These are phyloP conservation scores for Mycena epipterygia DNA, from an alignment of 768 basidiomycete genomes.

Conservation along the genomic window DNA sequence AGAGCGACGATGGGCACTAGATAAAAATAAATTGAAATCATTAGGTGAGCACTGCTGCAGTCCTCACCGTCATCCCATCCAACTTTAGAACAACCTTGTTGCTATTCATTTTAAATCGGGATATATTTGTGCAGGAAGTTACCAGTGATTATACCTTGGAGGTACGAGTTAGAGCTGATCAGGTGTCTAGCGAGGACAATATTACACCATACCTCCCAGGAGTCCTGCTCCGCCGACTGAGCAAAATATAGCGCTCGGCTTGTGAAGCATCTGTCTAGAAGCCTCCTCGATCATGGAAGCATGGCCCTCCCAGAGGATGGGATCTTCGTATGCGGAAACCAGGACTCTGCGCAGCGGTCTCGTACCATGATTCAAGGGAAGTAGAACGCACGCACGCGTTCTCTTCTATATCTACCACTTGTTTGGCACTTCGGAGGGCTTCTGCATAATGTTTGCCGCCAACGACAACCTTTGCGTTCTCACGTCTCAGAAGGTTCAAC, in stretches of 20 bases:
- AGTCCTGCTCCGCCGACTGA: slow-evolving; percentile 84
- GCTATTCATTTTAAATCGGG: background rate
- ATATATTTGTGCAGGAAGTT: background rate
- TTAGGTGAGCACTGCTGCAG: background rate
- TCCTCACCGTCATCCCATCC: slow-evolving; percentile 69
- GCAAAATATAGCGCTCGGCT: slow-evolving; percentile 82
- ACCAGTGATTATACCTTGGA: no score
- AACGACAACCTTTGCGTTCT: slow-evolving; percentile 72
- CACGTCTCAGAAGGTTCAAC: slow-evolving; percentile 61
- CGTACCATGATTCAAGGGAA: slow-evolving; percentile 6
- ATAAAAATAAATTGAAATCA: background rate
- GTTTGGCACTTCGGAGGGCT: slow-evolving; percentile 64
- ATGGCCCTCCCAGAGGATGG: slow-evolving; percentile 81
- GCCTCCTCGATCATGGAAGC: slow-evolving; percentile 82
- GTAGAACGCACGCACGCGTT: slow-evolving; percentile 62
- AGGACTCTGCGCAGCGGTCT: slow-evolving; percentile 61
- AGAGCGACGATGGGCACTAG: slow-evolving; percentile 73
- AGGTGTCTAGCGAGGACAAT: no score
- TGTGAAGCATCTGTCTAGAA: slow-evolving; percentile 61
- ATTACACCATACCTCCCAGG: slow-evolving; percentile 77
- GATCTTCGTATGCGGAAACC: slow-evolving; percentile 81
- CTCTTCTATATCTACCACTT: slow-evolving; percentile 57
- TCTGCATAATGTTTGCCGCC: slow-evolving; percentile 71
- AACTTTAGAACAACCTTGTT: slow-evolving; percentile 68
- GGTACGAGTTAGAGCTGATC: no score